A percentile compares a stretch with the other conserved stretches of the same genome.
Conservation (phyloP, 164 flowering plant species). For the Amborella trichopoda region DNA sequence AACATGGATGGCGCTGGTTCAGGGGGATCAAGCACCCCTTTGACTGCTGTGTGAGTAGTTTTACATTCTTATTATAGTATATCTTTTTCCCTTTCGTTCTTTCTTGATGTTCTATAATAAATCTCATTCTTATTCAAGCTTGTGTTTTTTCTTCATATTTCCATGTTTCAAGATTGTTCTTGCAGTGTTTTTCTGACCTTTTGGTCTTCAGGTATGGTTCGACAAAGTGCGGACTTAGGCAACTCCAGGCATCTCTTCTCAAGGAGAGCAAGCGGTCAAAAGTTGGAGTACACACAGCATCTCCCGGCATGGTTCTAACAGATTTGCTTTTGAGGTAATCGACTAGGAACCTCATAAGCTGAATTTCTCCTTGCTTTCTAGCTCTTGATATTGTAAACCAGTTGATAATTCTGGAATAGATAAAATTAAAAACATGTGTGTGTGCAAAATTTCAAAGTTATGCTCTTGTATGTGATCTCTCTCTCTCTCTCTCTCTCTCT, state of each 20-base stretch:
- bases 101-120: too few relatives aligned
- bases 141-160: too few relatives aligned
- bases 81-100: neutral
- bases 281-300: conserved; percentile 93
- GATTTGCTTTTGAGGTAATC: conserved; percentile 85
- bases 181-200: neutral
- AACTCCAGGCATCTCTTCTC: conserved; percentile 81
- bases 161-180: neutral
- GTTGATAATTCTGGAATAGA: too few relatives aligned
- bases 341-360: too few relatives aligned
- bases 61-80: neutral
- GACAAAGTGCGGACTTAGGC: conserved; percentile 91
- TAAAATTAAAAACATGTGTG: too few relatives aligned
- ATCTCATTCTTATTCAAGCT: too few relatives aligned
- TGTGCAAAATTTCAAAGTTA: too few relatives aligned
- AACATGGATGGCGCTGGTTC: conserved; percentile 99
- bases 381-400: too few relatives aligned
- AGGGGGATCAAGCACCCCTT: conserved; percentile 96
- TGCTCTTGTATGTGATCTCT: too few relatives aligned
- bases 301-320: conserved; percentile 98
- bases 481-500: too few relatives aligned
- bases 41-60: conserved; percentile 96
- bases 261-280: conserved; percentile 68
- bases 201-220: conserved; percentile 62
- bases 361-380: too few relatives aligned